These are phyloP conservation scores for Mangifera indica DNA, from an alignment of 345 rosid genomes.

Conservation along the genomic window DNA sequence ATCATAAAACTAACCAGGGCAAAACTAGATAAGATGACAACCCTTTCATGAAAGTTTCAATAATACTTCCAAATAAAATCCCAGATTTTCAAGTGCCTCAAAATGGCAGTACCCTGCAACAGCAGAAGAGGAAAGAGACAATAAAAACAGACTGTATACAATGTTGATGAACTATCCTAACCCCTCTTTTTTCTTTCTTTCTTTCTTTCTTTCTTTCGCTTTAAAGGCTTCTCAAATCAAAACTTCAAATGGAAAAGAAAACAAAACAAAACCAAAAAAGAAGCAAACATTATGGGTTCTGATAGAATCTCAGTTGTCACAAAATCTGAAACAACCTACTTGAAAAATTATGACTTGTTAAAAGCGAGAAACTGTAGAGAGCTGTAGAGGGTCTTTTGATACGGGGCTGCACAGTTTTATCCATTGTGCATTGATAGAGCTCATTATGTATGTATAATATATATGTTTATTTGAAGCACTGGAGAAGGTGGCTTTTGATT, in stretches of 20 bases:
- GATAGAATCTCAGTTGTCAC: slow-evolving; percentile 17
- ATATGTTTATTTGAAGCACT: too few relatives aligned
- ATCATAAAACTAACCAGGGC: slow-evolving; percentile 14
- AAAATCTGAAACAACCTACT: neutral
- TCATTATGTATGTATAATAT: slow-evolving; percentile 7
- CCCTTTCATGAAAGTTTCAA: neutral
- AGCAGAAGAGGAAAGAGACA: slow-evolving; percentile 26
- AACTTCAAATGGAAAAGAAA: neutral
- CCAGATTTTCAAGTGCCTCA: slow-evolving; percentile 32
- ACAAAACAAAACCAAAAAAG: neutral
- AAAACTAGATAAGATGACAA: slow-evolving; percentile 20
- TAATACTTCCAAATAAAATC: slow-evolving; percentile 26
- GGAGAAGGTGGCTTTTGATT: neutral
- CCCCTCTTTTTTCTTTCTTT: neutral
- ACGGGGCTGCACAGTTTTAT: neutral
- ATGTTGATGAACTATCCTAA: neutral
- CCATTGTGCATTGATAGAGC: neutral
- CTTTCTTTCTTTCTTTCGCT: neutral
- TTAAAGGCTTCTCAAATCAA: slow-evolving; percentile 4
- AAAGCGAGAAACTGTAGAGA: slow-evolving; percentile 5
- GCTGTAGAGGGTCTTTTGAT: slow-evolving; percentile 7
- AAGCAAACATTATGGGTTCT: slow-evolving; percentile 12
- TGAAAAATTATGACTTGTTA: neutral
- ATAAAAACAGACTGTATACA: neutral
- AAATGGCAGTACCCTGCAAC: slow-evolving; percentile 27